These are phyloP conservation scores for Penicillium sp. DNA, from an alignment of 2,329 filamentous ascomycete genomes.

Conservation along the genomic window DNA sequence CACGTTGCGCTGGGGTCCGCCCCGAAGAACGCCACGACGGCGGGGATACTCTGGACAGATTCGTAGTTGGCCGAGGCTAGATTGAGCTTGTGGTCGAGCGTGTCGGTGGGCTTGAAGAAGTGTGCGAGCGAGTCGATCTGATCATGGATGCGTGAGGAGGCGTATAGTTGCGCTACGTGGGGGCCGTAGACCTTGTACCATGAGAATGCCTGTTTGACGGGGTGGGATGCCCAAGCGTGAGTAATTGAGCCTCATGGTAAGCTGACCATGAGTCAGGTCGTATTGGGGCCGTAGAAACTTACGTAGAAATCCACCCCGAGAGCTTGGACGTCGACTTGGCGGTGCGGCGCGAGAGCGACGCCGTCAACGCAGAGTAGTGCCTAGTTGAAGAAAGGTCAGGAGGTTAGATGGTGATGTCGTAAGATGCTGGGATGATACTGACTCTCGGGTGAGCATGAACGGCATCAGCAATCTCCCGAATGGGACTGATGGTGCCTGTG, in stretches of 20 bases:
- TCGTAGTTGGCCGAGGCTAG: slow-evolving; percentile 75
- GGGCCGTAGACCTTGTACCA: slow-evolving; percentile 87
- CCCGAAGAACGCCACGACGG: slow-evolving; percentile 67
- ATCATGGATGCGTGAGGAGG: slow-evolving; percentile 61
- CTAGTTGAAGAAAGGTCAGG: slow-evolving; percentile 18
- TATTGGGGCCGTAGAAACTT: slow-evolving; percentile 11
- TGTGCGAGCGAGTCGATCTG: slow-evolving; percentile 66
- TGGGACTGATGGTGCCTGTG: slow-evolving; percentile 69
- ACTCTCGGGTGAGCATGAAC: slow-evolving; percentile 54
- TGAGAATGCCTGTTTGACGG: slow-evolving; percentile 63
- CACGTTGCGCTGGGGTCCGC: slow-evolving; percentile 51
- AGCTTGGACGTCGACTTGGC: slow-evolving; percentile 69
- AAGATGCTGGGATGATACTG: slow-evolving; percentile 7
- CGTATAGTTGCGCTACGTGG: slow-evolving; percentile 75
- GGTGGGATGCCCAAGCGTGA: slow-evolving; percentile 4
- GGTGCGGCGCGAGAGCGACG: slow-evolving; percentile 77
- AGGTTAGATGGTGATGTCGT: not conserved
- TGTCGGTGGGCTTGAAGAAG: slow-evolving; percentile 67
- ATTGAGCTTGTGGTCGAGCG: slow-evolving; percentile 70
- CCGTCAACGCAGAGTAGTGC: slow-evolving; percentile 75
- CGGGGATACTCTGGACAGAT: slow-evolving; percentile 66
- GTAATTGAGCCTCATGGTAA: slow-evolving; percentile 1
- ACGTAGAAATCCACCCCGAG: slow-evolving; percentile 75
- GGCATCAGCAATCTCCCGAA: slow-evolving; percentile 43
- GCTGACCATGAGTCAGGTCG: slow-evolving; percentile 3